Evolutionary conservation across 768 basidiomycete species (phyloP).

Genomic region (Lactifluus pinguis): DNA sequence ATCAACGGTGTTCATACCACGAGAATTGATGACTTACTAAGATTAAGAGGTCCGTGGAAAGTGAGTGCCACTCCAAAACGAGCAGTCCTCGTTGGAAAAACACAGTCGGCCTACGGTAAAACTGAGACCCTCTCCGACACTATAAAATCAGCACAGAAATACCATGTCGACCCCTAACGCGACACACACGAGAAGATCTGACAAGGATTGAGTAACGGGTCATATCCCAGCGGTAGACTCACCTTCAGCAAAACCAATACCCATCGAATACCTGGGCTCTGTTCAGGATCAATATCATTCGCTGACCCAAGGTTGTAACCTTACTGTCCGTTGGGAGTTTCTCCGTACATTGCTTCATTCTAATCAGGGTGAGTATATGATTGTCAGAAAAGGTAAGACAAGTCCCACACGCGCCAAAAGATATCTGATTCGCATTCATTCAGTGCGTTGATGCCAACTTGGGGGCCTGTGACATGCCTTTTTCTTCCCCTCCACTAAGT

Average conservation of each 20-base stretch:
- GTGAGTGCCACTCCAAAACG: slow-evolving; percentile 88
- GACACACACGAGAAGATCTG: slow-evolving; percentile 83
- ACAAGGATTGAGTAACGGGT: not conserved
- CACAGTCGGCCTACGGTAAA: slow-evolving; percentile 68
- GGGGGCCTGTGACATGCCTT: slow-evolving; percentile 41
- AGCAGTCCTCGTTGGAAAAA: slow-evolving; percentile 88
- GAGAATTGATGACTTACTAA: slow-evolving; percentile 40
- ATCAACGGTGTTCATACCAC: not conserved
- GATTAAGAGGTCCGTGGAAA: slow-evolving; percentile 70
- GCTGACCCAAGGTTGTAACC: slow-evolving; percentile 20
- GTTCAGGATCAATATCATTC: slow-evolving; percentile 5
- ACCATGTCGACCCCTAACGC: slow-evolving; percentile 94
- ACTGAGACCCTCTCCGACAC: not conserved
- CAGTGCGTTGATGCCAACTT: not conserved
- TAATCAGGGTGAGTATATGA: slow-evolving; percentile 25
- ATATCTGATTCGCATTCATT: slow-evolving; percentile 37
- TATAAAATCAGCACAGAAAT: slow-evolving; percentile 12
- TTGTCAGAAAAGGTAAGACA: not conserved
- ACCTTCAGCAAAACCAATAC: slow-evolving; percentile 90
- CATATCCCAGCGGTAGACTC: not conserved
- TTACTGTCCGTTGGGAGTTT: slow-evolving; percentile 69
- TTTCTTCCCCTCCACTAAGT: slow-evolving; percentile 84
- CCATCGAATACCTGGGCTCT: slow-evolving; percentile 92
- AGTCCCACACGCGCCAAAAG: slow-evolving; percentile 74
- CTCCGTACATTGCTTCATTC: slow-evolving; percentile 75